These are phyloP conservation scores for Microsporum audouinii DNA, from an alignment of 2,329 filamentous ascomycete species.

Conservation along the genomic window DNA sequence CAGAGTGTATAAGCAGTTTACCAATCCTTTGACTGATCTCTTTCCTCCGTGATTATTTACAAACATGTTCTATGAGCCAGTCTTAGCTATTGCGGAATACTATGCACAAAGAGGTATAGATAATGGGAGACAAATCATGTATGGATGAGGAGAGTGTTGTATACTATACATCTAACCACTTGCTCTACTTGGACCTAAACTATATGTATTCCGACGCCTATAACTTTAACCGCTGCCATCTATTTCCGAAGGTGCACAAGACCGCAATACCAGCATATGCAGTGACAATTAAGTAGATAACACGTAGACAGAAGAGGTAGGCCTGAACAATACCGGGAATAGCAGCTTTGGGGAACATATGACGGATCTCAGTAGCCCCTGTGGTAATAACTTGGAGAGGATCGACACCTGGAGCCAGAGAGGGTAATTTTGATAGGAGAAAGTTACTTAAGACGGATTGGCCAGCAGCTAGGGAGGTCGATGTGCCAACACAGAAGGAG, in stretches of 20 bases:
- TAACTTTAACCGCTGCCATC: slow-evolving; percentile 1
- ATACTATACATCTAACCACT: background rate
- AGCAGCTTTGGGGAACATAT: slow-evolving; percentile 15
- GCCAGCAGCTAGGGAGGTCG: slow-evolving; percentile 33
- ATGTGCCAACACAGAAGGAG: slow-evolving; percentile 26
- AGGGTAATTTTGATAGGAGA: slow-evolving; percentile 10
- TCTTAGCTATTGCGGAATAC: no score
- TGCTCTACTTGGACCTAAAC: background rate
- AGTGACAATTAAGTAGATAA: slow-evolving; percentile 16
- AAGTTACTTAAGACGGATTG: slow-evolving; percentile 28
- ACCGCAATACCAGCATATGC: slow-evolving; percentile 14
- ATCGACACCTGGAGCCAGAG: slow-evolving; percentile 19
- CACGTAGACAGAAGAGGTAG: slow-evolving; percentile 21
- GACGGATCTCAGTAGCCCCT: slow-evolving; percentile 20
- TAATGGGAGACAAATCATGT: background rate
- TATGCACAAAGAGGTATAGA: no score
- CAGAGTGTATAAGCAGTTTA: background rate
- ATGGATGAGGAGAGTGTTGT: background rate
- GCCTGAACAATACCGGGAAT: slow-evolving; percentile 19
- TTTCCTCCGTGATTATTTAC: no score
- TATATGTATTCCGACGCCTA: background rate
- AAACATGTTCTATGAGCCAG: no score
- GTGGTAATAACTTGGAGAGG: slow-evolving; percentile 17
- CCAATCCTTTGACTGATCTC: no score
- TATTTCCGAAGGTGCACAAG: background rate